Conservation (phyloP, 768 basidiomycete genomes). For the Tylopilus sp. region DNA sequence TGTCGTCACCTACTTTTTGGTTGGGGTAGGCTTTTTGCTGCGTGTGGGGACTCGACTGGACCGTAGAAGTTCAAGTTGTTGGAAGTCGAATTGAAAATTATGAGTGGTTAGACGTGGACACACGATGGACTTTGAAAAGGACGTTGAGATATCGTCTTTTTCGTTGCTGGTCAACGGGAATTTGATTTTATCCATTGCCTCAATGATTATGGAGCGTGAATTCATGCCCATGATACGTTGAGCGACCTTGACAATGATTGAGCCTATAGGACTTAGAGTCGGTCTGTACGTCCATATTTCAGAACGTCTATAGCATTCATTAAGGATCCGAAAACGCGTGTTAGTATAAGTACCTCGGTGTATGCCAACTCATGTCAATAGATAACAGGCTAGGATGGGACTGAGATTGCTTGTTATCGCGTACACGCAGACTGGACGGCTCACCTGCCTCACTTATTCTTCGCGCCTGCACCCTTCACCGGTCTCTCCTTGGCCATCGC, state of each 20-base stretch:
- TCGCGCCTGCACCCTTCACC: conserved; percentile 9
- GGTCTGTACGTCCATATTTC: background rate
- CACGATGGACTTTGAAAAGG: background rate
- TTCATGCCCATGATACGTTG: too few relatives aligned
- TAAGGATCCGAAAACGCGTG: background rate
- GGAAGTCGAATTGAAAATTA: background rate
- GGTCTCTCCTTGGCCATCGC: conserved; percentile 23
- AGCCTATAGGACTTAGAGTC: background rate
- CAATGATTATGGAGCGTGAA: too few relatives aligned
- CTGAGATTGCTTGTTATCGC: background rate
- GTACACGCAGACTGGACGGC: background rate
- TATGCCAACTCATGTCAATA: background rate
- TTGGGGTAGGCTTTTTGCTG: conserved; percentile 33
- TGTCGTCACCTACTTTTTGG: conserved; percentile 35
- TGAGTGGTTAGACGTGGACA: too few relatives aligned
- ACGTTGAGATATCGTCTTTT: background rate
- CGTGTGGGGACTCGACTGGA: background rate
- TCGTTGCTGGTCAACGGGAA: background rate
- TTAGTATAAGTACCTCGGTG: background rate
- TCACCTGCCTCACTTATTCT: conserved; percentile 20
- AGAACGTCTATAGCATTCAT: too few relatives aligned
- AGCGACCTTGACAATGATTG: background rate
- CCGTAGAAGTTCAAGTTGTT: too few relatives aligned
- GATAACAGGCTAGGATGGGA: too few relatives aligned
- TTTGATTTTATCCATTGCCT: background rate